Conservation (phyloP, 2,329 filamentous ascomycete species). For the Lithohypha guttulata region DNA sequence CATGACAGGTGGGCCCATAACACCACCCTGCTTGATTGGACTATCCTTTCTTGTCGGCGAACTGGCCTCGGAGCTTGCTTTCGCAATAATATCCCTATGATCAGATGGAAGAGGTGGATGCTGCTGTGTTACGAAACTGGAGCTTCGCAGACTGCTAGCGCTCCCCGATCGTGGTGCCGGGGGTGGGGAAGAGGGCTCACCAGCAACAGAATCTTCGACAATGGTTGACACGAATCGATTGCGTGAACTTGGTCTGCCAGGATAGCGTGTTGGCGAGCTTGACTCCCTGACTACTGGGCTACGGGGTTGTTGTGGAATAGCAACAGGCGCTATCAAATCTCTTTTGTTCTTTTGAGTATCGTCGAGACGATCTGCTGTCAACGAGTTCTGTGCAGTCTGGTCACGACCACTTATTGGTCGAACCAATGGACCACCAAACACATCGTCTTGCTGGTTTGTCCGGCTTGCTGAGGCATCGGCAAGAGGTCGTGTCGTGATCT, state of each 20-base stretch:
- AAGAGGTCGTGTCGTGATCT: too few species aligned
- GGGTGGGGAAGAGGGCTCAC: conserved; percentile 25
- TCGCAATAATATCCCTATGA: conserved; percentile 75
- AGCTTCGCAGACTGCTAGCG: conserved; percentile 53
- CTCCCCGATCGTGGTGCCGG: conserved; percentile 59
- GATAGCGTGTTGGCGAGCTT: conserved; percentile 5
- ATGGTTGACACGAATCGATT: not conserved
- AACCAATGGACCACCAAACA: not conserved
- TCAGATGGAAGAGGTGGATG: conserved; percentile 70
- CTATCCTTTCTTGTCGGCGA: conserved; percentile 8
- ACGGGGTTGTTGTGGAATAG: conserved; percentile 24
- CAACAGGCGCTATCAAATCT: conserved; percentile 25
- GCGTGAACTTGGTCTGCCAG: conserved; percentile 6
- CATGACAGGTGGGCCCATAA: conserved; percentile 76
- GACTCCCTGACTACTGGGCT: not conserved
- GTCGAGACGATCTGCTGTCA: conserved; percentile 76
- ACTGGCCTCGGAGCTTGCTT: conserved; percentile 44
- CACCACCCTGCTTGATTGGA: conserved; percentile 6
- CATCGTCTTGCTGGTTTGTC: not conserved
- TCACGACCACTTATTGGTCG: conserved; percentile 42
- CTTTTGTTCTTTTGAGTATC: conserved; percentile 45
- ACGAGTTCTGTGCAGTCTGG: conserved; percentile 67
- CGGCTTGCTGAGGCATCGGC: conserved; percentile 25
- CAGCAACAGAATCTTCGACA: conserved; percentile 12
- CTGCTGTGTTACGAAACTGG: conserved; percentile 28